Percentiles rank a stretch among this genome's conserved stretches.
phyloP scores from a whole-genome alignment of 2,329 filamentous ascomycete genomes.

The Cercospora sojina region DNA sequence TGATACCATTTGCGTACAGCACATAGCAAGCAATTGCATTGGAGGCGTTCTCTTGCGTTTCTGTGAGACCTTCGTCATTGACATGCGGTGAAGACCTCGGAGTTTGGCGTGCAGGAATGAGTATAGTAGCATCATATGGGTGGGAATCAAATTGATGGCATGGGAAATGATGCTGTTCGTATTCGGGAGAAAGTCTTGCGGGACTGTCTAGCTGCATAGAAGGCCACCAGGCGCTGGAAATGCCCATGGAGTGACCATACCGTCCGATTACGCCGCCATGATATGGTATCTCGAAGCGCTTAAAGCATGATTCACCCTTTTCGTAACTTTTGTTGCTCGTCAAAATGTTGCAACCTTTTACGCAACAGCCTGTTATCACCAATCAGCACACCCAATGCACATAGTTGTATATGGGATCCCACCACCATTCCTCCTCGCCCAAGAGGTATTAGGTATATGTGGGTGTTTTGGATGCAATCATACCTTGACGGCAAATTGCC shows the following conservation, averaged over 20 bases:
- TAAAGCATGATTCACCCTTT: constrained; percentile 3
- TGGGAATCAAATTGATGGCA: too few relatives aligned
- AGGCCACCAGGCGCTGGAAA: constrained; percentile 2
- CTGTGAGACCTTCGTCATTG: too few relatives aligned
- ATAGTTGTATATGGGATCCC: neutral
- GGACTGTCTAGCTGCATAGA: constrained; percentile 13
- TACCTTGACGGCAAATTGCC: constrained; percentile 99
- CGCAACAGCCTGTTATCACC: constrained; percentile 8
- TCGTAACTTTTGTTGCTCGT: constrained; percentile 12
- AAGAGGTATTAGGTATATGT: constrained; percentile 18
- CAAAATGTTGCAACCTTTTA: neutral
- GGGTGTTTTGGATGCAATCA: constrained; percentile 27
- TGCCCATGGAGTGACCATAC: neutral
- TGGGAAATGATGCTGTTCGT: neutral
- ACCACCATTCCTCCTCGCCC: constrained; percentile 17
- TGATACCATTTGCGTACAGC: neutral
- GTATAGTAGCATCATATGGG: too few relatives aligned
- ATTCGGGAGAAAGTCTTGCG: constrained; percentile 10
- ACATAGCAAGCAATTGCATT: constrained; percentile 9
- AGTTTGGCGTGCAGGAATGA: too few relatives aligned
- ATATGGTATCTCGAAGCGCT: constrained; percentile 11
- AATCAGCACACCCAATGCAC: constrained; percentile 4
- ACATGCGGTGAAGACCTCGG: too few relatives aligned
- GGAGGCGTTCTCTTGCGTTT: neutral
- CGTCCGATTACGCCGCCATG: constrained; percentile 12